Evolutionary conservation across 441 rosid species (phyloP).

Genomic region (Eutrema salsugineum): DNA sequence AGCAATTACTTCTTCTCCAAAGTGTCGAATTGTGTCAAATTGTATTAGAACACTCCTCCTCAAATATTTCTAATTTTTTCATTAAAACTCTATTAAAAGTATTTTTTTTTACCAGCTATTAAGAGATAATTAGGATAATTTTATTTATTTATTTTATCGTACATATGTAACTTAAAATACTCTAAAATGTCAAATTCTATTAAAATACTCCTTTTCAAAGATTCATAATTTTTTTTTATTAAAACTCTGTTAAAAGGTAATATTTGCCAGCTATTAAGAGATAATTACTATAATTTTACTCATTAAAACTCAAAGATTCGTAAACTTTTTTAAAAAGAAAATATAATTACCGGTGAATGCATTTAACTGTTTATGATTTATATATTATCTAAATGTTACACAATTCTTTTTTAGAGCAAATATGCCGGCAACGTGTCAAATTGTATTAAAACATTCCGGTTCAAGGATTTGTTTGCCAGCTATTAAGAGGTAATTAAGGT

Average conservation of each 20-base stretch:
- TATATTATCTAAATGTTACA: too few relatives aligned
- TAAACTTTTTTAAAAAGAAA: too few relatives aligned
- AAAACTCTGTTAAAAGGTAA: not conserved
- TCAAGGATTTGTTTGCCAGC: too few relatives aligned
- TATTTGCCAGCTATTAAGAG: not conserved
- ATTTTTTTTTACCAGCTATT: too few relatives aligned
- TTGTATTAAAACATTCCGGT: not conserved
- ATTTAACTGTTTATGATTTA: too few relatives aligned
- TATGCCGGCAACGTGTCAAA: too few relatives aligned
- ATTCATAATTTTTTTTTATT: not conserved
- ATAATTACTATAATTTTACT: not conserved
- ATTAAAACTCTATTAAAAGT: not conserved
- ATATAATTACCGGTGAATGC: too few relatives aligned
- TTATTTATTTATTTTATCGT: not conserved
- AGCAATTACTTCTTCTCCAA: conserved; percentile 27
- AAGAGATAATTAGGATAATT: not conserved
- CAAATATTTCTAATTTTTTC: not conserved
- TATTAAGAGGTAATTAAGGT: not conserved
- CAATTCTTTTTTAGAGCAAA: too few relatives aligned
- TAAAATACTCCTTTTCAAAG: not conserved
- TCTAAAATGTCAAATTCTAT: not conserved
- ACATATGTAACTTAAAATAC: too few relatives aligned
- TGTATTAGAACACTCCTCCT: not conserved
- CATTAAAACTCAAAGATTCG: too few relatives aligned
- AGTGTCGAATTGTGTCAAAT: conserved; percentile 13